These are phyloP conservation scores for Suillus clintonianus DNA, from an alignment of 768 basidiomycete genomes.

Conservation along the genomic window DNA sequence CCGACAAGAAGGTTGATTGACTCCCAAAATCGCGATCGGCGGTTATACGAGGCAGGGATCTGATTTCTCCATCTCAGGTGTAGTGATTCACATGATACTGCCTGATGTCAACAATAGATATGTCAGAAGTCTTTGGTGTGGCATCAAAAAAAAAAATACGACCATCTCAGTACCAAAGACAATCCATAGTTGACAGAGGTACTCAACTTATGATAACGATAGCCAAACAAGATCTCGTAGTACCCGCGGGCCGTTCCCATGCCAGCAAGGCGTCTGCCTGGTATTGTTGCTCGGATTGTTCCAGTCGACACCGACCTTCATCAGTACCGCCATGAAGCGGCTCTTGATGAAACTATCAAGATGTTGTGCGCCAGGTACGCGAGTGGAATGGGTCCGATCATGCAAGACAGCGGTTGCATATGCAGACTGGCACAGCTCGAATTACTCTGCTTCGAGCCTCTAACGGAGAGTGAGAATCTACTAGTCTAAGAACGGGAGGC, in stretches of 20 bases:
- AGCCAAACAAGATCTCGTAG: background rate
- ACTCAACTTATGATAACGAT: background rate
- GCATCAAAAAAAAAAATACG: background rate
- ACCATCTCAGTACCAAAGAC: background rate
- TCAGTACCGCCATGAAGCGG: background rate
- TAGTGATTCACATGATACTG: background rate
- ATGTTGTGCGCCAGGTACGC: background rate
- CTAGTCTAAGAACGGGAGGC: constrained; percentile 5
- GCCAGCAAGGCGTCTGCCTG: background rate
- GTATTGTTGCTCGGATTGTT: background rate
- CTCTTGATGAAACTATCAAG: background rate
- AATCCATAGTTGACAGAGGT: background rate
- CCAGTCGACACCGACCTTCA: constrained; percentile 6
- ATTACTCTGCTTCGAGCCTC: constrained; percentile 25
- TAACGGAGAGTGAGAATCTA: too few relatives aligned
- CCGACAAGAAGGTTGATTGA: background rate
- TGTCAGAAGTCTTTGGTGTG: background rate
- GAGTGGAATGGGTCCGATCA: constrained; percentile 8
- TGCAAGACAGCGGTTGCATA: constrained; percentile 22
- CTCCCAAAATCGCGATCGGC: background rate
- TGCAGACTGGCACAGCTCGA: constrained; percentile 37
- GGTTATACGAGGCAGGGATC: too few relatives aligned
- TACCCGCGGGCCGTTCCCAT: background rate
- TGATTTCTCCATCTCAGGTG: too few relatives aligned
- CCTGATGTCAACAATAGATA: background rate